Base-by-base conservation (phyloP, 2,329 filamentous ascomycete genomes). In the Trichoderma atroviride region DNA sequence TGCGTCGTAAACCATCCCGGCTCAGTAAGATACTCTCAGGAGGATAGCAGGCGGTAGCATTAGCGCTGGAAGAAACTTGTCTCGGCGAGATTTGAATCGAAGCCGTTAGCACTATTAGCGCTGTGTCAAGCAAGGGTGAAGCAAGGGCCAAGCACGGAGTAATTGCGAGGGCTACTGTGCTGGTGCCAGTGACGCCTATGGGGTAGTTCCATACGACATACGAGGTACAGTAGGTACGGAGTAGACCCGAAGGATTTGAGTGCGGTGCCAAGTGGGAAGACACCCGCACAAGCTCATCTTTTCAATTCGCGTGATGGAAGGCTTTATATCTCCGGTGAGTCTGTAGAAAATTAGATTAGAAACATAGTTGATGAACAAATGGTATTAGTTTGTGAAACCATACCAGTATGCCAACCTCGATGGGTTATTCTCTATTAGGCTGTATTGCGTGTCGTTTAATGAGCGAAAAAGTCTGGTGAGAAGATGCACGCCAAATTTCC, bases 221-320 rank as follows among this genome's bases (percentile, higher is more conserved):
- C 61, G 16, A 64, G 37, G 16, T 11, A 29, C 14, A 9, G 16
- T 31, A 40, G 3, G 52, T n/a, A 47, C 62, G 33, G 35, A 35
- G 62, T 29, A 65, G 62, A 43, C 37, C 53, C 53, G 64, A 67
- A 67, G 64, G 64, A 67, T 67, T 59, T 57, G 55, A 56, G 40
- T 66, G 64, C 37, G 55, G 53, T 67, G 50, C 27, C 50, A 59
- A 56, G 40, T 27, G 64, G 58, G 64, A 55, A 50, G 64, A 67
- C 64, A 33, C 47, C 47, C 22, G 40, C 53, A 47, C 63, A 50
- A 27, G n/a, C 57, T 37, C 53, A 31, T 22, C 64, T 24, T 29
- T 37, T 19, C 43, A 52, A 58, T 67, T 58, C 40, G 64, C 40
- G 40, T 67, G 63, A 58, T 58, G 58, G 19, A 66, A 55, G 52